A percentile compares a stretch with the other conserved stretches of the same genome.
phyloP scores from a whole-genome alignment of 202 grass and related monocot species.

The Schoenoplectus tabernaemontani region DNA sequence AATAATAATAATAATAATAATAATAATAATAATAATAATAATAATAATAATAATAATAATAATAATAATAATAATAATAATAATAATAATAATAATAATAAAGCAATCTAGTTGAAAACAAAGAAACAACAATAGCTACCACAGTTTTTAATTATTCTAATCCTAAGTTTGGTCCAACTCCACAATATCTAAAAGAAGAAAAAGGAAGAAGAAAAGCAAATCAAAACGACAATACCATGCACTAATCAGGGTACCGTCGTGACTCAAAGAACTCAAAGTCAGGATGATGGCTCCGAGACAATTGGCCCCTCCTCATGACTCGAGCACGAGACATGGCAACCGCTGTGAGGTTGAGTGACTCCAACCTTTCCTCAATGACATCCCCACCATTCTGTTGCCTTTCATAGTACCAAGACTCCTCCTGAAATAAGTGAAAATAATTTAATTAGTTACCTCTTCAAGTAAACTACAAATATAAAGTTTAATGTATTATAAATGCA shows the following conservation, averaged over 20 bases:
- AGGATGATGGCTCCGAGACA: constrained; percentile 36
- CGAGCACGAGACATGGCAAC: constrained; percentile 38
- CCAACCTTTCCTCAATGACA: constrained; percentile 43
- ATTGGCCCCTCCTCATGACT: constrained; percentile 24
- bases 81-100: too few relatives aligned
- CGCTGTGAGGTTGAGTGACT: constrained; percentile 36
- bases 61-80: too few relatives aligned
- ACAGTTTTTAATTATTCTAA: background rate
- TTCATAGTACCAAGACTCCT: constrained; percentile 58
- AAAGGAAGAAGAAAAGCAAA: background rate
- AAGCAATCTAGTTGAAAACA: too few relatives aligned
- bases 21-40: too few relatives aligned
- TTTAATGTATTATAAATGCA: background rate
- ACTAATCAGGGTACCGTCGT: constrained; percentile 16
- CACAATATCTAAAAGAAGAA: background rate
- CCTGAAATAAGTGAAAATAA: constrained; percentile 29
- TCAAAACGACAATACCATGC: background rate
- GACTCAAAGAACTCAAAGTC: constrained; percentile 82
- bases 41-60: too few relatives aligned
- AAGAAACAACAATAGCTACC: too few relatives aligned
- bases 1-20: too few relatives aligned
- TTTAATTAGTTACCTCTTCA: background rate
- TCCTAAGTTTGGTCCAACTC: background rate
- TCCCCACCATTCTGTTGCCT: background rate
- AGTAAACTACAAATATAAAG: background rate